These are phyloP conservation scores for Phialemonium atrogriseum DNA, from an alignment of 2,329 filamentous ascomycete genomes.

Conservation along the genomic window DNA sequence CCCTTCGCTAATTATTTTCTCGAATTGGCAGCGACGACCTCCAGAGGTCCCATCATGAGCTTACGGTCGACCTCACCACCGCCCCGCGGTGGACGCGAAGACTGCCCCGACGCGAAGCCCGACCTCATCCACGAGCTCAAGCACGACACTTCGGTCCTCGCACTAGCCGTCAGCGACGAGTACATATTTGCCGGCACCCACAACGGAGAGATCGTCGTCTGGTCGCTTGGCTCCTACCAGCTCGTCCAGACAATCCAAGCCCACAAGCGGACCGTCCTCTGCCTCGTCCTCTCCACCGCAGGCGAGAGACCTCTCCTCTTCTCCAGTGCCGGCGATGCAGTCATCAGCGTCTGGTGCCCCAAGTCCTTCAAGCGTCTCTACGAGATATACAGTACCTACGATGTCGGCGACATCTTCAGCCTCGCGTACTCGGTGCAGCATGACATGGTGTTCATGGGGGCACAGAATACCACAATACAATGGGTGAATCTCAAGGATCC, in stretches of 20 bases:
- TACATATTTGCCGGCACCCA: slow-evolving; percentile 90
- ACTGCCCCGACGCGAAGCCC: slow-evolving; percentile 33
- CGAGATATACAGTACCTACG: slow-evolving; percentile 87
- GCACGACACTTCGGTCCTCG: slow-evolving; percentile 72
- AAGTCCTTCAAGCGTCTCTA: slow-evolving; percentile 67
- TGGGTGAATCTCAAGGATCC: slow-evolving; percentile 74
- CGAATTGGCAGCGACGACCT: too few relatives aligned
- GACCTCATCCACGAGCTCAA: slow-evolving; percentile 65
- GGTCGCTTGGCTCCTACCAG: slow-evolving; percentile 83
- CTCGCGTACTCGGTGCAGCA: slow-evolving; percentile 77
- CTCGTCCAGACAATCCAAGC: slow-evolving; percentile 72
- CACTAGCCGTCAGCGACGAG: slow-evolving; percentile 70
- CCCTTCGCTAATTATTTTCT: too few relatives aligned
- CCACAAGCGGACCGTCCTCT: slow-evolving; percentile 85
- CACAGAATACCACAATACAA: slow-evolving; percentile 91
- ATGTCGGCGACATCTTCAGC: slow-evolving; percentile 93
- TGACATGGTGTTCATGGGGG: slow-evolving; percentile 81
- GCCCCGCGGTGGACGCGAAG: too few relatives aligned
- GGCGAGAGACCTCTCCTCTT: slow-evolving; percentile 61
- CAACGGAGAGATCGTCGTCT: slow-evolving; percentile 86
- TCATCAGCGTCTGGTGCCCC: slow-evolving; percentile 91
- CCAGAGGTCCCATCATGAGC: too few relatives aligned
- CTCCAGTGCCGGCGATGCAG: slow-evolving; percentile 86
- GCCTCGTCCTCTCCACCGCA: slow-evolving; percentile 64
- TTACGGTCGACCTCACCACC: too few relatives aligned